These are phyloP conservation scores for Simplicillium sp. DNA, from an alignment of 2,329 filamentous ascomycete species.

Conservation along the genomic window DNA sequence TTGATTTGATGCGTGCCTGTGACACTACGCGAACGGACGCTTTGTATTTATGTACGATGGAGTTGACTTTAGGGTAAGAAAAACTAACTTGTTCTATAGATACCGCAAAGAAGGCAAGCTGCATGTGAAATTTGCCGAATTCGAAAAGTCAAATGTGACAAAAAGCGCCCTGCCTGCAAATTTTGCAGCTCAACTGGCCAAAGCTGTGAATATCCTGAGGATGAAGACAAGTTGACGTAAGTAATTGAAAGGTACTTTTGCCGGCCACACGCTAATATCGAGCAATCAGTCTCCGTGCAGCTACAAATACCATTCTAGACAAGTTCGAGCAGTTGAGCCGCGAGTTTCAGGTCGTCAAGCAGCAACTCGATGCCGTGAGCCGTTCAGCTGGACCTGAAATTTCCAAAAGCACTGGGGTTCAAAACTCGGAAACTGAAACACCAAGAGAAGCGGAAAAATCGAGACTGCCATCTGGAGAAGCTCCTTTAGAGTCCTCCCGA, in stretches of 20 bases:
- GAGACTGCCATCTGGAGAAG: too few species aligned
- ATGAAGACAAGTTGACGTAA: slow-evolving; percentile 11
- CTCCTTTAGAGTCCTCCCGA: slow-evolving; percentile 8
- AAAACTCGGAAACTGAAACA: neutral
- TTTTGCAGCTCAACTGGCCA: slow-evolving; percentile 9
- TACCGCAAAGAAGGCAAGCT: slow-evolving; percentile 9
- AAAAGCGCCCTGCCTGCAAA: slow-evolving; percentile 9
- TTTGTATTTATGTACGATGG: neutral
- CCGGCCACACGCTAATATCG: too few species aligned
- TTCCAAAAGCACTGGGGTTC: neutral
- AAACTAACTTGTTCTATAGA: neutral
- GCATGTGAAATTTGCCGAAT: slow-evolving; percentile 10
- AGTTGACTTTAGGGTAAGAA: neutral
- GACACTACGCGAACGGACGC: neutral
- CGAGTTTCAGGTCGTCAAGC: neutral
- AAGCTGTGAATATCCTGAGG: slow-evolving; percentile 10
- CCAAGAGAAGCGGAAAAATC: neutral
- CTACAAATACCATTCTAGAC: neutral
- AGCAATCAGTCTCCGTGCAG: neutral
- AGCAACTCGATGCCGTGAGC: neutral
- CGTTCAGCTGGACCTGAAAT: neutral
- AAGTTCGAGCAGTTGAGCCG: neutral
- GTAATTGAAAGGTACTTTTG: neutral
- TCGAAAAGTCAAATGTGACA: slow-evolving; percentile 12
- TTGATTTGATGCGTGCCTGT: neutral